Conservation (phyloP, 345 rosid species). For the Erucastrum elatum region DNA sequence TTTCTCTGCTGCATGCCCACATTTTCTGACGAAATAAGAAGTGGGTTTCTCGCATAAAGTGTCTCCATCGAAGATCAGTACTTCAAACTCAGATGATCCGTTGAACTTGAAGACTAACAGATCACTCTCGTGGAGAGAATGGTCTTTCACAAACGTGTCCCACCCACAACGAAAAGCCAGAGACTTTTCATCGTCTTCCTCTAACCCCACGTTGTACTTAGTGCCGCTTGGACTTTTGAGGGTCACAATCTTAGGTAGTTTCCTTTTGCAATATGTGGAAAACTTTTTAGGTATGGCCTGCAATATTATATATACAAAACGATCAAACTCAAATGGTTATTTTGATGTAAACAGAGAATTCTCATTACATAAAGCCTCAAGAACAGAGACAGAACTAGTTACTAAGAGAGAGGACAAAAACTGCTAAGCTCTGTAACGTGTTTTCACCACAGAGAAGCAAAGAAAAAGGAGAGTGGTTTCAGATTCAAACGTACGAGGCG, state of each 20-base stretch:
- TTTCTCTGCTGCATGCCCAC: conserved; percentile 44
- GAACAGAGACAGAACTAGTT: neutral
- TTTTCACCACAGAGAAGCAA: neutral
- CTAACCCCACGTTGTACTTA: conserved; percentile 54
- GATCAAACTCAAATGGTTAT: neutral
- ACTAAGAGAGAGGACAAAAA: neutral
- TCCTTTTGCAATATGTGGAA: conserved; percentile 48
- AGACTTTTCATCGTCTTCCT: conserved; percentile 37
- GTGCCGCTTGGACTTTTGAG: conserved; percentile 71
- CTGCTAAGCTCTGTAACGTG: conserved; percentile 3
- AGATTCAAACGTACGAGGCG: conserved; percentile 48
- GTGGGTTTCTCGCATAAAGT: conserved; percentile 72
- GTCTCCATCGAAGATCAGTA: conserved; percentile 52
- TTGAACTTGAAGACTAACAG: conserved; percentile 66
- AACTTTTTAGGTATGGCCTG: conserved; percentile 69
- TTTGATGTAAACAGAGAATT: neutral
- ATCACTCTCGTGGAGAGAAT: conserved; percentile 60
- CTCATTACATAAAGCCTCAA: neutral
- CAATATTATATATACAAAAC: conserved; percentile 15
- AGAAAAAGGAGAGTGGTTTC: neutral
- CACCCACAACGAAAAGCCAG: conserved; percentile 60
- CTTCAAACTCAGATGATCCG: conserved; percentile 70
- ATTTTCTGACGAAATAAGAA: conserved; percentile 58
- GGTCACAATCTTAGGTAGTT: conserved; percentile 53
- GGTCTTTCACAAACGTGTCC: conserved; percentile 58